Conservation (phyloP, 1,284 basidiomycete species). For the Naganishia albida region DNA sequence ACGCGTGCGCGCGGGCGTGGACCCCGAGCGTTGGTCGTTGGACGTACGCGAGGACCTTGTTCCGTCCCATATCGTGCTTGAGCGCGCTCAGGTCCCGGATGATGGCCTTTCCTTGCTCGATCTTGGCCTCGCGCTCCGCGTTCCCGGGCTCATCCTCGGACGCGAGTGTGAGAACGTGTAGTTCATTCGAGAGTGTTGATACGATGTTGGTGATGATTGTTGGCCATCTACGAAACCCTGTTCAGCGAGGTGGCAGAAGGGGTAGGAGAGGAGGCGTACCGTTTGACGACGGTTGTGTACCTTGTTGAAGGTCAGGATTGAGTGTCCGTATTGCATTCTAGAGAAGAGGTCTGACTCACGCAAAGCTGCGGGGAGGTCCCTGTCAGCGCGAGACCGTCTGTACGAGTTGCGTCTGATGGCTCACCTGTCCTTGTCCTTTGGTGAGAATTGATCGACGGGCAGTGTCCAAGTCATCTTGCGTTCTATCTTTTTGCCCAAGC, state of each 20-base stretch:
- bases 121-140: constrained; percentile 46
- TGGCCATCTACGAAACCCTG: constrained; percentile 79
- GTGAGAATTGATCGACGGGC: constrained; percentile 46
- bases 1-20: no score
- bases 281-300: constrained; percentile 48
- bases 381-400: constrained; percentile 1
- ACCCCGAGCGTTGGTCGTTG: background rate
- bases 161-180: constrained; percentile 58
- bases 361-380: constrained; percentile 46
- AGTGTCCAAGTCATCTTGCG: constrained; percentile 35
- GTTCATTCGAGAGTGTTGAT: constrained; percentile 66
- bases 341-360: constrained; percentile 37
- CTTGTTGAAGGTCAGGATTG: constrained; percentile 33
- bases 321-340: background rate
- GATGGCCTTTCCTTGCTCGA: constrained; percentile 71
- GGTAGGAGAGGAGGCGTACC: constrained; percentile 35
- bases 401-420: constrained; percentile 4
- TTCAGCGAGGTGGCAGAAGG: background rate
- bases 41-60: constrained; percentile 70
- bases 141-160: constrained; percentile 36
- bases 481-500: no score
- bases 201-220: constrained; percentile 79
- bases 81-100: constrained; percentile 77
- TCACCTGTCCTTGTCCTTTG: constrained; percentile 52
- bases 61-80: constrained; percentile 86